phyloP scores from a whole-genome alignment of 495 filamentous ascomycete species.

The Hypoxylon lienhwacheense region DNA sequence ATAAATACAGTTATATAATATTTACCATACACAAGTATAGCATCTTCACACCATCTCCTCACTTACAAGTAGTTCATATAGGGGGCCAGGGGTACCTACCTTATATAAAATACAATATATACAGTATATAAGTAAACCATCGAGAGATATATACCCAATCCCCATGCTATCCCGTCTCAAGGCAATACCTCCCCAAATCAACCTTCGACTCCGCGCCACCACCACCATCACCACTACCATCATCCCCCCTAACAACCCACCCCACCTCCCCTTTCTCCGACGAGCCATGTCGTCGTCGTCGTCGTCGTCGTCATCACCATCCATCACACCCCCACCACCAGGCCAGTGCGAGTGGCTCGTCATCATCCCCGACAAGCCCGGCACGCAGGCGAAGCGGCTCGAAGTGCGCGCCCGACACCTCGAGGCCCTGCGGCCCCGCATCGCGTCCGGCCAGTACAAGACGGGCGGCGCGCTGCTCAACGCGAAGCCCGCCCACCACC shows the following conservation, averaged over 20 bases:
- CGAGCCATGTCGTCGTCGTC: too few species aligned
- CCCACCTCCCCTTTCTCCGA: slow-evolving; percentile 83
- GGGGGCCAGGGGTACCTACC: too few species aligned
- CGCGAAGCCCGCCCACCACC: slow-evolving; percentile 62
- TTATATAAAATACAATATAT: too few species aligned
- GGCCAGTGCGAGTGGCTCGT: slow-evolving; percentile 79
- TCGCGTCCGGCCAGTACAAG: slow-evolving; percentile 53
- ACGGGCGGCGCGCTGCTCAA: slow-evolving; percentile 64
- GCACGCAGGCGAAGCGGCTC: slow-evolving; percentile 65
- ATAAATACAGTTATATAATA: neutral
- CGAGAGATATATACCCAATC: neutral
- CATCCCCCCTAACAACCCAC: slow-evolving; percentile 44
- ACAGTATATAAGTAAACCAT: too few species aligned
- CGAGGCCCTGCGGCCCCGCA: slow-evolving; percentile 46
- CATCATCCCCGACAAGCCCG: slow-evolving; percentile 76
- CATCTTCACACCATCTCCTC: too few species aligned
- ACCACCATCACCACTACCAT: slow-evolving; percentile 43
- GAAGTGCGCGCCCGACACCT: slow-evolving; percentile 68
- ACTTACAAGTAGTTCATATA: too few species aligned
- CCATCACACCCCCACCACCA: slow-evolving; percentile 29
- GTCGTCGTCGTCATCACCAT: too few species aligned
- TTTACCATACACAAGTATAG: too few species aligned
- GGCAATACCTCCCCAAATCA: slow-evolving; percentile 9
- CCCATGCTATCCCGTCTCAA: slow-evolving; percentile 20
- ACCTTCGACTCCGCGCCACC: neutral